Evolutionary conservation across 176 grass and related monocot species (phyloP), one percentile per base, ranked within the genome.

Genomic region (Ananas comosus): DNA sequence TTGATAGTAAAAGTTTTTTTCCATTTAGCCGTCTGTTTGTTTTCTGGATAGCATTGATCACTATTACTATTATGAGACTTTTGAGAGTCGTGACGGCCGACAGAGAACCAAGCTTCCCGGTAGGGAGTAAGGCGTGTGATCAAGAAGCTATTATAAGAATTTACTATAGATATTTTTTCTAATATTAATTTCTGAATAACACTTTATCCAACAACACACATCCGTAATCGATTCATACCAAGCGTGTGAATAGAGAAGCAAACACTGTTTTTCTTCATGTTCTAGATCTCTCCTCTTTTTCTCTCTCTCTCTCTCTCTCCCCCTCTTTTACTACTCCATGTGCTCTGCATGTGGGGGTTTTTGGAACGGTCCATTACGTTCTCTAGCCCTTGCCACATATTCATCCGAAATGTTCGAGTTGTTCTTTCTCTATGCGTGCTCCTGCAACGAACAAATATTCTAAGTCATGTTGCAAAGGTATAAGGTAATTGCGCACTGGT

Each of bases 341-440:
- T 79, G 77, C 68, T 64, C 47, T 66, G 70, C 77, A 79, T 64
- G 77, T 79, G 77, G 48, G 77, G 64, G 71, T 69, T 79, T 63
- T 79, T 72, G 53, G 70, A 47, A 66, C 22, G 63, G 19, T 72
- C 64, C 22, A n/a, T 13, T 72, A 69, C 51, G 48, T 47, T 28
- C 51, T 72, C 48, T 68, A 23, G 23, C 47, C 50, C 17, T 49
- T 25, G 57, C 68, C 42, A 13, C 49, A 10, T 50, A 51, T n/a
- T 63, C 47, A 49, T 22, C 68, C 51, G 3, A 18, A 11, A 48
- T 66, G 14, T 58, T 59, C 19, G 13, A 59, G 10, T 24, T 50
- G 50, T 33, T 71, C 67, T 58, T 9, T 59, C 10, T 21, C 7
- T 53, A 23, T 69, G 16, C 50, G 33, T 16, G 69, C 53, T 16